Evolutionary conservation across 371 early-diverging fungal genomes (phyloP).

Genomic region (Rhizopus sp.): DNA sequence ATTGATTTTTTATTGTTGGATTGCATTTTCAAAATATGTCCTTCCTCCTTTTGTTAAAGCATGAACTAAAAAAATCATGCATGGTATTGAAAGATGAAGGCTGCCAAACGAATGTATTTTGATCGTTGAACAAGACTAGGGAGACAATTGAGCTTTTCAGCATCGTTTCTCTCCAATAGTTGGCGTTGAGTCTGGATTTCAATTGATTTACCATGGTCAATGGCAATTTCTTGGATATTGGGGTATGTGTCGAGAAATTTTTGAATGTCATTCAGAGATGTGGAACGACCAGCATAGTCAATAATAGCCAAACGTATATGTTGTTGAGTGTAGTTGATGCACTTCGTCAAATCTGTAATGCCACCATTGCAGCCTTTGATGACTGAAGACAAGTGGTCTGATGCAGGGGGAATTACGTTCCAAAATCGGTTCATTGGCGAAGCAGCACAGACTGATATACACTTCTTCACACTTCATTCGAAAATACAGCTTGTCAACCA

Average conservation of each 20-base stretch:
- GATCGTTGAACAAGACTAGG: constrained; percentile 10
- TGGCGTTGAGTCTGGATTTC: constrained; percentile 2
- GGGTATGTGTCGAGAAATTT: constrained; percentile 14
- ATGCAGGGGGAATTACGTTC: constrained; percentile 4
- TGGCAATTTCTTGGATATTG: constrained; percentile 9
- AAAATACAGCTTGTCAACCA: constrained; percentile 2
- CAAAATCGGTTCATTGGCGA: constrained; percentile 8
- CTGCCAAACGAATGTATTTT: constrained; percentile 7
- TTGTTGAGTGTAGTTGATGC: constrained; percentile 10
- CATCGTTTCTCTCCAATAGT: constrained; percentile 8
- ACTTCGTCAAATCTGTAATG: constrained; percentile 18
- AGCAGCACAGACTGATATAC: constrained; percentile 5
- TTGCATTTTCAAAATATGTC: no score
- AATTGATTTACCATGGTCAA: constrained; percentile 8
- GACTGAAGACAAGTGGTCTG: constrained; percentile 15
- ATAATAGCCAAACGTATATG: constrained; percentile 16
- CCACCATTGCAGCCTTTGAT: constrained; percentile 17
- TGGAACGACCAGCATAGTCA: constrained; percentile 23
- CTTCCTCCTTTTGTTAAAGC: constrained; percentile 10
- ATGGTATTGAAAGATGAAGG: constrained; percentile 5
- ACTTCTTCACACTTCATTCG: constrained; percentile 9
- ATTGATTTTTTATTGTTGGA: no score
- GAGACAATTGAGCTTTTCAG: constrained; percentile 6
- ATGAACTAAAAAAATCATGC: constrained; percentile 11
- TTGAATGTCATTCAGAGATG: constrained; percentile 20